Base-by-base conservation (phyloP, 306 rosid species). In the Ormosia semicastrata region DNA sequence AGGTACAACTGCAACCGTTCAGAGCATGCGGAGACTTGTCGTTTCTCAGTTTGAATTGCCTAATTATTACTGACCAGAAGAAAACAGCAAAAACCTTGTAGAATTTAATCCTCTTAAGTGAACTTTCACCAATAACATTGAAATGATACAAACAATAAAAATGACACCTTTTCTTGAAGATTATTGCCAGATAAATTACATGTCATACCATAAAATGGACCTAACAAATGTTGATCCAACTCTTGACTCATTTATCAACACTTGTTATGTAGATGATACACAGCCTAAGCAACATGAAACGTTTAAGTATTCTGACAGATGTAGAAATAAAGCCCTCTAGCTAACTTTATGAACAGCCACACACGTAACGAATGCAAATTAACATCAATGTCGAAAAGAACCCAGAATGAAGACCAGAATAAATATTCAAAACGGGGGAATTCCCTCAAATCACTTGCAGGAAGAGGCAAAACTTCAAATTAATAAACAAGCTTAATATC, bases 401-500 rank as follows among this genome's bases (percentile, higher is more conserved):
- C 1, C 40, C n/a, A 70, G 34, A 46, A 65, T 12, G 18, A 65
- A 17, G 33, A 41, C 59, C 72, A 75, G 63, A 71, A 78, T 63
- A 66, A 82, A 71, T 77, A 64, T 81, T 72, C 72, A 59, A 83
- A 90, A 89, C 85, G 83, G 57, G 68, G 85, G 85, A 70, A 78
- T 14, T 34, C 77, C 84, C 85, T 49, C 73, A 75, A 52, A 79
- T 80, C 90, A 71, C 89, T 87, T 83, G 50, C 80, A 82, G 86
- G 67, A 71, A 71, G 87, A 83, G 86, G 82, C 87, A 86, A 86
- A 89, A 90, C 91, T 88, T 78, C 69, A 80, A 89, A 86, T 84
- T 89, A 79, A 82, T 85, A 73, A 84, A 87, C 91, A 85, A 73
- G 86, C 78, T 86, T 87, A 83, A 85, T 83, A 87, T 87, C 86